Percentiles rank a stretch among this genome's conserved stretches.
Evolutionary conservation across 2,329 filamentous ascomycete genomes (phyloP).

Genomic region (Pyricularia grisea): DNA sequence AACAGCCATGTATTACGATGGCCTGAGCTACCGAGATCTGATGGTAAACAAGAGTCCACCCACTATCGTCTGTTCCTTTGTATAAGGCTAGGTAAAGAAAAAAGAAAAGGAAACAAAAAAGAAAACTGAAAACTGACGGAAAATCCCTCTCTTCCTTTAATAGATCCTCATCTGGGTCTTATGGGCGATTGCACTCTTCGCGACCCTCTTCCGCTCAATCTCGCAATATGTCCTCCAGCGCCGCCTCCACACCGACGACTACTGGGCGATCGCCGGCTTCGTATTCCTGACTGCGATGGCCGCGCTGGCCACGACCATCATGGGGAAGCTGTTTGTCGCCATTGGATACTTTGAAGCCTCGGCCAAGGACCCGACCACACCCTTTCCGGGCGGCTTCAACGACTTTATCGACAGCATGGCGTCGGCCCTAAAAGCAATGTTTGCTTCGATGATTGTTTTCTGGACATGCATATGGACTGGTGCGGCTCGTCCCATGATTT

Average conservation of each 20-base stretch:
- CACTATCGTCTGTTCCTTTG: neutral
- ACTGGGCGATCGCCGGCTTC: neutral
- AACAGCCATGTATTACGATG: neutral
- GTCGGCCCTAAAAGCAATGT: neutral
- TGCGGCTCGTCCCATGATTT: neutral
- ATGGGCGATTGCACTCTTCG: neutral
- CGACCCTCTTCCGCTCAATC: neutral
- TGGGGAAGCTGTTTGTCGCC: neutral
- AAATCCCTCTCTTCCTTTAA: neutral
- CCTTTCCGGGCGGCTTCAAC: neutral
- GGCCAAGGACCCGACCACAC: neutral
- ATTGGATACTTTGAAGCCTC: neutral
- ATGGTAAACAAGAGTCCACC: neutral
- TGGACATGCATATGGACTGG: neutral
- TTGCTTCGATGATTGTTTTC: neutral
- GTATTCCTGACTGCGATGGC: neutral
- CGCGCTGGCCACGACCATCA: neutral
- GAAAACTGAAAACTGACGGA: neutral
- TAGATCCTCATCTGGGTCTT: neutral
- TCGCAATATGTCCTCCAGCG: neutral
- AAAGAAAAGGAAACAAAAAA: no score
- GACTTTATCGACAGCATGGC: neutral
- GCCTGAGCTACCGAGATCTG: neutral
- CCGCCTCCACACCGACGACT: neutral
- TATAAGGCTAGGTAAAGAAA: no score